Base-by-base conservation (phyloP, 257 asterid genomes). In the Verbena officinalis region DNA sequence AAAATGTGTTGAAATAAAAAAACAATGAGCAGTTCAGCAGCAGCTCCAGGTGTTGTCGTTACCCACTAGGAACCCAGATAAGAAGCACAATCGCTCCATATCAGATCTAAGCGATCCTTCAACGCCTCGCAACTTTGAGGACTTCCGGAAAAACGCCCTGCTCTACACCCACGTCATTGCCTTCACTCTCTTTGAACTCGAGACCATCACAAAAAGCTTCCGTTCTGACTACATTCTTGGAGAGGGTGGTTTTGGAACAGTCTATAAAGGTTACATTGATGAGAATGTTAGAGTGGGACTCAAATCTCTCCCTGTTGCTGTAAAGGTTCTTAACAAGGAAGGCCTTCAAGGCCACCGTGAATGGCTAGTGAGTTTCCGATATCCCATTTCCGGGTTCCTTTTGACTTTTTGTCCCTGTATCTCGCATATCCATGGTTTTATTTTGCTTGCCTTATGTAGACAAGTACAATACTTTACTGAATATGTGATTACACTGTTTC, bases 301-400 rank as follows among this genome's bases (percentile, higher is more conserved):
- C 79, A 94, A 88, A 69, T 90, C 96, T 4, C 86, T 90, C 10
- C 96, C 99, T 1, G 97, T 94, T 65, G 99, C 99, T 36, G 99
- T 94, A 50, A 94, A 94, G 80, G 99, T 94, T 39, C 95, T 94
- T 55, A 94, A 94, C 73, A 94, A 94, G 81, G 99, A 88, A 82
- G 99, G 99, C 55, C 97, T 90, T 69, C 97, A 90, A 74, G 97
- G 99, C 14, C 99, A 94, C 81, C 91, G 96, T 8, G 97, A 94
- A 75, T 90, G 97, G 99, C 97, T 94, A 49, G 95, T 86, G 77
- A 84, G 91, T 80, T 63, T 39, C 56, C 43, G 40, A 4, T 58
- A 11, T 20, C n/a, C n/a, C 60, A 14, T 9, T 34, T 65, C 42
- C 48, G 44, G 24, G 42, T 64, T 31, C 21, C 24, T 48, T 50